A percentile compares a stretch with the other conserved stretches of the same genome.
Conservation (phyloP, 129 eudicot species). For the Scalesia atractyloides region DNA sequence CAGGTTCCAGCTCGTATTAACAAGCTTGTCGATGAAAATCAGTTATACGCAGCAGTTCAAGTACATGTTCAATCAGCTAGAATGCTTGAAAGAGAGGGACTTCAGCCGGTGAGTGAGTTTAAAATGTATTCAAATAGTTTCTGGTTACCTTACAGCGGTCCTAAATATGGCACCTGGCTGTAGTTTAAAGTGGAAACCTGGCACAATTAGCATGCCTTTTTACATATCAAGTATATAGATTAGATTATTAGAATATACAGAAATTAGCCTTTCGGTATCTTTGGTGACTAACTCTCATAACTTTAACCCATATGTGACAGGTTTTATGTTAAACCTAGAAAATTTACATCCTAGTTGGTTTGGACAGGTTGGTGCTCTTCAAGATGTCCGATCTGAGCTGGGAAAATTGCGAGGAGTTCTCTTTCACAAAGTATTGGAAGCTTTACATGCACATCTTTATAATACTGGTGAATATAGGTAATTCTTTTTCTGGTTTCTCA, state of each 20-base stretch:
- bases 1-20: slow-evolving; percentile 56
- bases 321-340: slow-evolving; percentile 12
- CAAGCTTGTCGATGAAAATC: slow-evolving; percentile 86
- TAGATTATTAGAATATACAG: slow-evolving; percentile 13
- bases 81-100: slow-evolving; percentile 99
- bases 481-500: slow-evolving; percentile 17
- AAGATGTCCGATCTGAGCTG: slow-evolving; percentile 95
- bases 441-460: slow-evolving; percentile 93
- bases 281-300: slow-evolving; percentile 18
- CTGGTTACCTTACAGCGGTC: too few species aligned
- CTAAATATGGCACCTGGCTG: too few species aligned
- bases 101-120: slow-evolving; percentile 32
- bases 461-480: slow-evolving; percentile 96
- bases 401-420: slow-evolving; percentile 81
- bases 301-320: slow-evolving; percentile 9
- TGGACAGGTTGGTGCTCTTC: slow-evolving; percentile 96
- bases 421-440: slow-evolving; percentile 91
- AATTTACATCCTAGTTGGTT: slow-evolving; percentile 23
- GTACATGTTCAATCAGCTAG: slow-evolving; percentile 86
- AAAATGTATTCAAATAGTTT: too few species aligned
- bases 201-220: too few species aligned
- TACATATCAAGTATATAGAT: not conserved
- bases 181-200: too few species aligned
- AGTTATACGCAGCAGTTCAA: slow-evolving; percentile 90
- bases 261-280: slow-evolving; percentile 1